These are phyloP conservation scores for Xerocomellus chrysenteron DNA, from an alignment of 768 basidiomycete species.

Conservation along the genomic window DNA sequence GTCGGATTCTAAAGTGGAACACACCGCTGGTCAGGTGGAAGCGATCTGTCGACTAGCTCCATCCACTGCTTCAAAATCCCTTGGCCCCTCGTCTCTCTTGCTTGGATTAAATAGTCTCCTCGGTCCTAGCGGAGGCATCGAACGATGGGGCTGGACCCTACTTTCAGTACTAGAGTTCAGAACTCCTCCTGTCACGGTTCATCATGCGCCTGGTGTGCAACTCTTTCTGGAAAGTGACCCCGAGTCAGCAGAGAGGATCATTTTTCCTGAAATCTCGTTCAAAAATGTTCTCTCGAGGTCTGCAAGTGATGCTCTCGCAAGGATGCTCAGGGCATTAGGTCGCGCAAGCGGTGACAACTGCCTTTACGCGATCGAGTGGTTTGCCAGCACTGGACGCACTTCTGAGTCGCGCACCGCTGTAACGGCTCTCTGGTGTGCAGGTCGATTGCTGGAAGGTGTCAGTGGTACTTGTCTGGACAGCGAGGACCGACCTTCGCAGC, in stretches of 20 bases:
- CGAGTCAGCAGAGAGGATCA: conserved; percentile 31
- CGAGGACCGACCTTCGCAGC: conserved; percentile 6
- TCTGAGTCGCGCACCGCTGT: conserved; percentile 49
- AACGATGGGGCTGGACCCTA: conserved; percentile 90
- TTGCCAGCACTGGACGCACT: conserved; percentile 52
- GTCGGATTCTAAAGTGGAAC: conserved; percentile 72
- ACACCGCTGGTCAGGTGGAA: conserved; percentile 64
- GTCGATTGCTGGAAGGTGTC: conserved; percentile 72
- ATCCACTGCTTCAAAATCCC: conserved; percentile 14
- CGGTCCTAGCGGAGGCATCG: conserved; percentile 80
- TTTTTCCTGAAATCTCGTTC: conserved; percentile 63
- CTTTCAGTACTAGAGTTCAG: conserved; percentile 78
- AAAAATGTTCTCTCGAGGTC: conserved; percentile 52
- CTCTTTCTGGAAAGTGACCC: conserved; percentile 55
- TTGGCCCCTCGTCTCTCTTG: conserved; percentile 44
- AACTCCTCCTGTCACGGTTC: conserved; percentile 48
- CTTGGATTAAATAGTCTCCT: conserved; percentile 60
- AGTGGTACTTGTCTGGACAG: conserved; percentile 45
- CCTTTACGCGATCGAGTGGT: conserved; percentile 83
- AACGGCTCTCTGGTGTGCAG: conserved; percentile 84
- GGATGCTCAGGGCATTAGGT: conserved; percentile 76
- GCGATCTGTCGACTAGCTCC: conserved; percentile 59
- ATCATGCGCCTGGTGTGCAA: conserved; percentile 49
- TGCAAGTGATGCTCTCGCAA: conserved; percentile 54
- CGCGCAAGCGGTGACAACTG: conserved; percentile 63